A percentile compares a stretch with the other conserved stretches of the same genome.
phyloP scores from a whole-genome alignment of 202 grass and related monocot genomes.

The Zoysia matrella region DNA sequence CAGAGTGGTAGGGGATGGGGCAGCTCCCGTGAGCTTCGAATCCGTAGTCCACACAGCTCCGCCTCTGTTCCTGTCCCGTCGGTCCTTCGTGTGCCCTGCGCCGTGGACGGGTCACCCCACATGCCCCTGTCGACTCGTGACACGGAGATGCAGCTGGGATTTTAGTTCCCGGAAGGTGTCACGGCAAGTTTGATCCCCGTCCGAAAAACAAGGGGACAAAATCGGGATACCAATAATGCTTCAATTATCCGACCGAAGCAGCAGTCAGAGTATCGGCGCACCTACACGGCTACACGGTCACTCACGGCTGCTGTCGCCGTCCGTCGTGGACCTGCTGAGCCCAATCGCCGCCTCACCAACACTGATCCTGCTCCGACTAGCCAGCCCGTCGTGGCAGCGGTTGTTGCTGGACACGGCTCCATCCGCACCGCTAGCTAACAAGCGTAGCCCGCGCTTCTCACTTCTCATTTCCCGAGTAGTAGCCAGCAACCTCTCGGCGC shows the following conservation, averaged over 20 bases:
- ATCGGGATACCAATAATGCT: not conserved
- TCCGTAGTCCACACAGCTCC: not conserved
- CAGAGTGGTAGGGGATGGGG: constrained; percentile 19
- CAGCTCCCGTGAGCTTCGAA: not conserved
- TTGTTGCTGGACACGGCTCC: not conserved
- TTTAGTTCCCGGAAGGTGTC: not conserved
- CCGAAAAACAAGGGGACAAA: not conserved
- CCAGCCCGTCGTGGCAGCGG: too few species aligned
- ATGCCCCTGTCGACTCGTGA: constrained; percentile 8
- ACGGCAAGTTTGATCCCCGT: not conserved
- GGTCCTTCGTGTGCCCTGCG: not conserved
- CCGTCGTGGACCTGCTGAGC: not conserved
- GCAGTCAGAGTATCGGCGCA: not conserved
- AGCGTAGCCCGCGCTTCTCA: not conserved
- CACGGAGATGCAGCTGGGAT: not conserved
- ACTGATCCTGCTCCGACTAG: not conserved
- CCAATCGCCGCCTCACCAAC: not conserved
- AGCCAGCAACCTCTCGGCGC: not conserved
- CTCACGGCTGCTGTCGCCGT: not conserved
- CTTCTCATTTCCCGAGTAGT: not conserved
- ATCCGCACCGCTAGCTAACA: not conserved
- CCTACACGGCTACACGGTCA: not conserved
- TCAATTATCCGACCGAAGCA: not conserved
- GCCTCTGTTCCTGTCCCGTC: too few species aligned
- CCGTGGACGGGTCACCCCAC: not conserved